Evolutionary conservation across 768 basidiomycete species (phyloP), one percentile per base, ranked within the genome.

Genomic region (Boletus sp.): DNA sequence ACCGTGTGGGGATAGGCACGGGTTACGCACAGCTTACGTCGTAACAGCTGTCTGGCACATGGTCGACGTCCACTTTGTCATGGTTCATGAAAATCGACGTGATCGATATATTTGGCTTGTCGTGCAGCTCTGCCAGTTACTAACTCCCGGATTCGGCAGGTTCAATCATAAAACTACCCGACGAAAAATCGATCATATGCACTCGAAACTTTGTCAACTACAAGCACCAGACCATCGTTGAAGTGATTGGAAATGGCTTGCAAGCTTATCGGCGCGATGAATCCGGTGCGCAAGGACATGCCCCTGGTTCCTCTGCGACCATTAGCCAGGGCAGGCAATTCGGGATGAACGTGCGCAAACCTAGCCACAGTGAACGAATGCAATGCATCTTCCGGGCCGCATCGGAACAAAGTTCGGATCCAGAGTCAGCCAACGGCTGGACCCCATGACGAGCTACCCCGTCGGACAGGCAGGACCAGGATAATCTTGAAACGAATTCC

Each of bases 381-480:
- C n/a, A 52, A 58, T 9, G 55, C 44, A 33, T 46, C 56, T 1
- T 41, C 55, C 42, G 60, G 65, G n/a, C 41, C 47, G 42, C 46
- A 56, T 57, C 62, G 60, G 57, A 44, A 33, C 55, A 42, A 57
- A 24, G 14, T 35, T 29, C 14, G 64, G 62, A 50, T 55, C 49
- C 45, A 61, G 10, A 47, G 6, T 12, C 47, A 50, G 48, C 67
- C 66, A 46, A 64, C 15, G 7, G 61, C 42, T 50, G 61, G 60
- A 24, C 24, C 20, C 20, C n/a, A n/a, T n/a, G n/a, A 11, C 41
- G 18, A 45, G 28, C 24, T n/a, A n/a, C 7, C 20, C 4, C 41
- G 71, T 75, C 17, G 80, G 79, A 66, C 75, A 72, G 8, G 73
- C 71, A 17, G 65, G 69, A 1, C 68, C 68, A 5, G 78, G 72